Evolutionary conservation across 306 rosid species (phyloP).

Genomic region (Alnus glutinosa): DNA sequence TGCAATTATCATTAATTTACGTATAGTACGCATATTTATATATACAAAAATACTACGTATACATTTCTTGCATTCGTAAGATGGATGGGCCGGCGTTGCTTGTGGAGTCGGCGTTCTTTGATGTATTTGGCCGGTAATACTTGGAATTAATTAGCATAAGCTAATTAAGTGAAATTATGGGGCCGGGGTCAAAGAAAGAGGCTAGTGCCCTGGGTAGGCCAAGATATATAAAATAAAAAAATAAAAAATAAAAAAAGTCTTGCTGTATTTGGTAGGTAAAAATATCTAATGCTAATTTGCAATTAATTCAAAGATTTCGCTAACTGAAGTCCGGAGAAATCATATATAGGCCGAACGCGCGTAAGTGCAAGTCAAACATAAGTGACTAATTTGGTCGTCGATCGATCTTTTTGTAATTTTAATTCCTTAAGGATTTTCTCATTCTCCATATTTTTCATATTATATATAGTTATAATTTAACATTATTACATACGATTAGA

Average conservation of each 20-base stretch:
- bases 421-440: no score
- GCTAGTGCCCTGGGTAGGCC: slow-evolving; percentile 21
- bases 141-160: slow-evolving; percentile 15
- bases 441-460: no score
- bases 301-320: no score
- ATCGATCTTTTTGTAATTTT: no score
- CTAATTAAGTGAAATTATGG: neutral
- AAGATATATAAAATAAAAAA: neutral
- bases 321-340: neutral
- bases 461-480: no score
- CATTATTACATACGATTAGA: no score
- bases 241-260: neutral
- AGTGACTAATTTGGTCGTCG: neutral
- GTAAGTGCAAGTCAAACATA: neutral
- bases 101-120: neutral
- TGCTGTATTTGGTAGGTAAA: neutral
- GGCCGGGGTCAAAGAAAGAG: slow-evolving; percentile 28
- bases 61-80: neutral
- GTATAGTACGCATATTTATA: no score
- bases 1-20: no score
- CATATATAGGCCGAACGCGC: neutral
- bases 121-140: neutral
- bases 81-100: neutral
- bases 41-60: no score
- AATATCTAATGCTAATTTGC: no score